A percentile compares a stretch with the other conserved stretches of the same genome.
Conservation (phyloP, 2,329 filamentous ascomycete species). For the Gaeumannomyces tritici region DNA sequence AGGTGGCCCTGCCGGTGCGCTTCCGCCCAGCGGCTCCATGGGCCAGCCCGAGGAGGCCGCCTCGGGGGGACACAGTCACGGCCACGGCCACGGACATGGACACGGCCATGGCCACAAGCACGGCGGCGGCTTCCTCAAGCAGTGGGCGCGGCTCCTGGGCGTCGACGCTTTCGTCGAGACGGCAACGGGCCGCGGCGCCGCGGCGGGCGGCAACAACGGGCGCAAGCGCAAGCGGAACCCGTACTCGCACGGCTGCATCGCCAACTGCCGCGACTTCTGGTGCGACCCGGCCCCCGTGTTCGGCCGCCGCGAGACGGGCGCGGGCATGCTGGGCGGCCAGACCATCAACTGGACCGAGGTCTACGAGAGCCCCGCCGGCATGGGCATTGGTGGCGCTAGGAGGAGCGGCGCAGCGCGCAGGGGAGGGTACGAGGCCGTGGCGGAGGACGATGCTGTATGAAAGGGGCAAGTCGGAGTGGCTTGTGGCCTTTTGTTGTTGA, state of each 20-base stretch:
- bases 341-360: conserved; percentile 78
- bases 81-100: conserved; percentile 22
- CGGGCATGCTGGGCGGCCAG: conserved; percentile 67
- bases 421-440: conserved; percentile 55
- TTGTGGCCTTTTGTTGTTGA: neutral
- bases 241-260: conserved; percentile 72
- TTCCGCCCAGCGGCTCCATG: conserved; percentile 41
- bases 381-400: conserved; percentile 34
- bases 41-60: conserved; percentile 29
- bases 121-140: conserved; percentile 55
- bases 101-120: conserved; percentile 38
- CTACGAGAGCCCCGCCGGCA: conserved; percentile 74
- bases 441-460: conserved; percentile 39
- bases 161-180: conserved; percentile 92
- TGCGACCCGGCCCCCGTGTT: conserved; percentile 80
- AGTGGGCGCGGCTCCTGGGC: conserved; percentile 78
- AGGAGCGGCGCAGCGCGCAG: conserved; percentile 30
- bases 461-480: neutral
- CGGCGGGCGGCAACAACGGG: conserved; percentile 41
- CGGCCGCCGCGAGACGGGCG: conserved; percentile 61
- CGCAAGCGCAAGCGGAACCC: conserved; percentile 61
- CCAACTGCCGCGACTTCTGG: conserved; percentile 96
- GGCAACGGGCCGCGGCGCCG: conserved; percentile 72
- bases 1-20: conserved; percentile 18
- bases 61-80: conserved; percentile 26